These are phyloP conservation scores for Eutrema yunnanense DNA, from an alignment of 345 rosid species.

Conservation along the genomic window DNA sequence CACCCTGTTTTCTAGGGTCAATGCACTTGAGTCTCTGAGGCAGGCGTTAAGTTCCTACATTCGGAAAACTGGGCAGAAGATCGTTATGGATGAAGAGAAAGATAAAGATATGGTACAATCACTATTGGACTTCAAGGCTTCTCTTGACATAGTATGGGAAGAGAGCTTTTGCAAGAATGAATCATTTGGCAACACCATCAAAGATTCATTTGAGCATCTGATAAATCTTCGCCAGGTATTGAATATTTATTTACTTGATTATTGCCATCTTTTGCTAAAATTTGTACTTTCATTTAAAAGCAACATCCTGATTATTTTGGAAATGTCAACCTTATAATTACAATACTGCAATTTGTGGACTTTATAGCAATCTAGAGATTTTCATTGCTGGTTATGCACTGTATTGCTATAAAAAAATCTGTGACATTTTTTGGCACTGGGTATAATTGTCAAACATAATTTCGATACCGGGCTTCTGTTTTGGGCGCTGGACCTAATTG, in stretches of 20 bases:
- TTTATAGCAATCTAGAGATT: background rate
- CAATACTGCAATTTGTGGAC: background rate
- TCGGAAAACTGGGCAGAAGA: slow-evolving; percentile 75
- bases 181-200: slow-evolving; percentile 79
- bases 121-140: slow-evolving; percentile 82
- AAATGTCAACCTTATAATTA: background rate
- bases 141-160: slow-evolving; percentile 88
- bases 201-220: slow-evolving; percentile 92
- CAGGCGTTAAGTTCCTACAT: slow-evolving; percentile 76
- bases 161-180: slow-evolving; percentile 91
- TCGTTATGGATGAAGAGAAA: slow-evolving; percentile 96
- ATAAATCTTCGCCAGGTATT: slow-evolving; percentile 95
- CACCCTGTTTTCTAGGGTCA: slow-evolving; percentile 72
- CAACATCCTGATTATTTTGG: background rate
- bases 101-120: slow-evolving; percentile 94
- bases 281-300: background rate
- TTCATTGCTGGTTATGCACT: background rate
- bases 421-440: background rate
- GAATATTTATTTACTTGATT: background rate
- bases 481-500: background rate
- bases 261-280: background rate
- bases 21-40: slow-evolving; percentile 76
- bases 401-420: background rate
- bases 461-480: background rate
- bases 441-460: background rate